A percentile compares a stretch with the other conserved stretches of the same genome.
phyloP scores from a whole-genome alignment of 176 grass and related monocot genomes.

The Phyllostachys edulis region DNA sequence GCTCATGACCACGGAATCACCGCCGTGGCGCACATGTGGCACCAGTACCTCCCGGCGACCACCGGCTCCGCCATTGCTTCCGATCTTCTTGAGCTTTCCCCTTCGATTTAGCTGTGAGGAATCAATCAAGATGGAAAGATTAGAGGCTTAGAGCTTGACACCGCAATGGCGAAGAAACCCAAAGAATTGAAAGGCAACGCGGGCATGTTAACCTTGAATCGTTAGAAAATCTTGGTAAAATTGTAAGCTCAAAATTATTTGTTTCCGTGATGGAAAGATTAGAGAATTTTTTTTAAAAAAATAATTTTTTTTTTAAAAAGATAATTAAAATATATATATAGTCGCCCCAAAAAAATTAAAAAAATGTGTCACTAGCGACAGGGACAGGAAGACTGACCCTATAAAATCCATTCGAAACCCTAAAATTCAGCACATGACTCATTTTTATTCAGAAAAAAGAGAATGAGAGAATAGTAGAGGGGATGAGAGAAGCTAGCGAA shows the following conservation, averaged over 20 bases:
- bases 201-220: not conserved
- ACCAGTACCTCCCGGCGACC: conserved; percentile 59
- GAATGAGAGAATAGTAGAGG: no score
- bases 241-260: not conserved
- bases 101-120: conserved; percentile 20
- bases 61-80: conserved; percentile 49
- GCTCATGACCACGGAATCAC: no score
- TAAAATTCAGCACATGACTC: no score
- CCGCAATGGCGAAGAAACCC: not conserved
- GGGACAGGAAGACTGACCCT: no score
- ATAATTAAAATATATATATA: no score
- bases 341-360: no score
- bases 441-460: no score
- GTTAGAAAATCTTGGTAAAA: not conserved
- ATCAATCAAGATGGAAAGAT: not conserved
- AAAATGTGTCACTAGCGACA: no score
- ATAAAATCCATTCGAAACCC: no score
- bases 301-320: no score
- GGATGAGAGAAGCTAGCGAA: no score
- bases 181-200: conserved; percentile 9
- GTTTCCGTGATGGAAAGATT: not conserved
- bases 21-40: conserved; percentile 71
- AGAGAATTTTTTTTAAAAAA: no score
- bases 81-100: conserved; percentile 17
- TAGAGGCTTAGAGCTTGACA: not conserved